These are phyloP conservation scores for Ophioceras dolichostomum DNA, from an alignment of 2,329 filamentous ascomycete genomes.

Conservation along the genomic window DNA sequence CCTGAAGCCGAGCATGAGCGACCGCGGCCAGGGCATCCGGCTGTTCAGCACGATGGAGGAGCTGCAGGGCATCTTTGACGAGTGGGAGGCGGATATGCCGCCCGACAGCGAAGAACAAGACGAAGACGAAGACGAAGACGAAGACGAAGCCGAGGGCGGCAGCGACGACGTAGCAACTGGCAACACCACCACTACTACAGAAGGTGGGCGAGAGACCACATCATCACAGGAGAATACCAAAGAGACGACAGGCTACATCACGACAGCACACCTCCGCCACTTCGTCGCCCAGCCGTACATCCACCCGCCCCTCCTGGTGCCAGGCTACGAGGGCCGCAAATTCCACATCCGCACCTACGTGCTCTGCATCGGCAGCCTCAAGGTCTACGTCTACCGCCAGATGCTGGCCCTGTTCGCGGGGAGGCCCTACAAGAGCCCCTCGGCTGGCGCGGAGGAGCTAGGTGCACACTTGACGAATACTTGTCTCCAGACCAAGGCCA, in stretches of 20 bases:
- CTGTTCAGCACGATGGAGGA: conserved; percentile 79
- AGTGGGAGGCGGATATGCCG: conserved; percentile 64
- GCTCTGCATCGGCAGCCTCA: conserved; percentile 63
- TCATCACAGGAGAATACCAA: conserved; percentile 14
- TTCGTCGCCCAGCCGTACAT: conserved; percentile 96
- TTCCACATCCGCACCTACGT: conserved; percentile 95
- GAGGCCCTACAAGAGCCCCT: conserved; percentile 54
- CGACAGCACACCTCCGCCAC: conserved; percentile 84
- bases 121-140: conserved; percentile 24
- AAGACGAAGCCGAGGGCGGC: conserved; percentile 17
- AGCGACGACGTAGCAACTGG: background rate
- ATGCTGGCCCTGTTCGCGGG: conserved; percentile 93
- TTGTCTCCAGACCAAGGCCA: conserved; percentile 60
- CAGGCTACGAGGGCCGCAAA: conserved; percentile 55
- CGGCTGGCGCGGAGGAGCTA: conserved; percentile 39
- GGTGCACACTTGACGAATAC: conserved; percentile 86
- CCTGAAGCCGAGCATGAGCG: conserved; percentile 94
- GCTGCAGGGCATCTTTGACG: conserved; percentile 78
- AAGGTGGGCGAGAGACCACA: conserved; percentile 15
- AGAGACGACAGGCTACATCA: conserved; percentile 46
- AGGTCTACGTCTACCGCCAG: conserved; percentile 73
- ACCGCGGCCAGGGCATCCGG: conserved; percentile 84
- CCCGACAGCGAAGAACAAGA: conserved; percentile 56
- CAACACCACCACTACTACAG: conserved; percentile 8
- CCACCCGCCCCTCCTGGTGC: conserved; percentile 68